These are phyloP conservation scores for Raddia guianensis DNA, from an alignment of 176 grass and related monocot species.

Conservation along the genomic window DNA sequence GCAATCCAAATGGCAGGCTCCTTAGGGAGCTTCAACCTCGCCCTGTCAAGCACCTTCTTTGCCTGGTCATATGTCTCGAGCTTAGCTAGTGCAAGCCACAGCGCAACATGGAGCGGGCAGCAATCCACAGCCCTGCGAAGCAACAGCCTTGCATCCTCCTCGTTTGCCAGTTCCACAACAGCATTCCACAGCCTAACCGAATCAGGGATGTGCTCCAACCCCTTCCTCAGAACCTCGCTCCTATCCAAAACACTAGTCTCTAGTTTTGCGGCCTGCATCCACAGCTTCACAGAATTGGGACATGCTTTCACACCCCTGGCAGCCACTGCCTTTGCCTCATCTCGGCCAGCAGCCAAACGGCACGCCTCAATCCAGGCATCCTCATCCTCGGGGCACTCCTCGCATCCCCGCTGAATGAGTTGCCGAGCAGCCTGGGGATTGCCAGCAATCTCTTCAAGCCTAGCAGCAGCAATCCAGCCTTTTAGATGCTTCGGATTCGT, in stretches of 20 bases:
- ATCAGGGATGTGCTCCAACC: slow-evolving; percentile 63
- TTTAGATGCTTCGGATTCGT: slow-evolving; percentile 89
- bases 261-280: slow-evolving; percentile 82
- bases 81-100: slow-evolving; percentile 91
- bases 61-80: slow-evolving; percentile 59
- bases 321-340: slow-evolving; percentile 85
- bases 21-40: no score
- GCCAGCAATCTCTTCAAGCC: slow-evolving; percentile 88
- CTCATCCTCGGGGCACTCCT: slow-evolving; percentile 64
- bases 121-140: slow-evolving; percentile 87
- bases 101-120: slow-evolving; percentile 78
- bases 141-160: slow-evolving; percentile 84
- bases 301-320: slow-evolving; percentile 77
- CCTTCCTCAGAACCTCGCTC: slow-evolving; percentile 46
- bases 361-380: no score
- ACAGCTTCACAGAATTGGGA: slow-evolving; percentile 91
- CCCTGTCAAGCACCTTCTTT: no score
- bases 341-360: slow-evolving; percentile 80
- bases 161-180: slow-evolving; percentile 82
- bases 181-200: slow-evolving; percentile 90
- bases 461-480: slow-evolving; percentile 90
- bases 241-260: slow-evolving; percentile 66
- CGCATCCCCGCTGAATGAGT: slow-evolving; percentile 82
- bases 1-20: no score
- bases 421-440: slow-evolving; percentile 78